phyloP scores from a whole-genome alignment of 2,329 filamentous ascomycete genomes.

The Cladosporium sphaerospermum region DNA sequence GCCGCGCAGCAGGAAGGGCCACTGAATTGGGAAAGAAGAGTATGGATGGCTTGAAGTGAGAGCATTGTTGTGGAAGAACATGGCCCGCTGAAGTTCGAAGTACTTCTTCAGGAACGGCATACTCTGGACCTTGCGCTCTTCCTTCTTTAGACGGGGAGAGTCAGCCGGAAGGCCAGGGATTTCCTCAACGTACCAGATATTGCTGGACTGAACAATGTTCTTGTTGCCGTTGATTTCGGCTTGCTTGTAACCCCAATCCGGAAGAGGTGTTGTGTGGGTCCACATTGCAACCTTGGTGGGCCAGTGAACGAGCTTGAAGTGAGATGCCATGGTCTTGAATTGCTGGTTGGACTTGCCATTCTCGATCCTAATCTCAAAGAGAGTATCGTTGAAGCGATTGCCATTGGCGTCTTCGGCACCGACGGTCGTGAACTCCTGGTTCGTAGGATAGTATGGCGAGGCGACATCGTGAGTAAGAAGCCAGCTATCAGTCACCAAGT shows the following conservation, averaged over 20 bases:
- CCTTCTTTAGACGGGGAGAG: conserved; percentile 66
- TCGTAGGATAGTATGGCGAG: conserved; percentile 91
- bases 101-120: conserved; percentile 90
- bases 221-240: conserved; percentile 99
- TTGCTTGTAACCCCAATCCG: conserved; percentile 95
- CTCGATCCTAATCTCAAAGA: conserved; percentile 90
- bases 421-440: conserved; percentile 95
- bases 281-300: conserved; percentile 98
- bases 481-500: conserved; percentile 76
- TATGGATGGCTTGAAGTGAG: conserved; percentile 96
- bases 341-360: conserved; percentile 72
- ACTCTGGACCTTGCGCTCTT: conserved; percentile 71
- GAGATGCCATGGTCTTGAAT: conserved; percentile 83
- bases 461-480: conserved; percentile 95
- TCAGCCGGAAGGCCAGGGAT: conserved; percentile 72
- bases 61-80: conserved; percentile 99
- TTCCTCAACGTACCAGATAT: conserved; percentile 90
- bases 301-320: conserved; percentile 93
- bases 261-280: conserved; percentile 92
- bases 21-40: conserved; percentile 88
- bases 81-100: conserved; percentile 90
- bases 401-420: conserved; percentile 64
- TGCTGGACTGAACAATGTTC: conserved; percentile 80
- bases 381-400: conserved; percentile 74
- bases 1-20: conserved; percentile 94